These are phyloP conservation scores for Ophiostoma sp. DNA, from an alignment of 2,329 filamentous ascomycete species.

Conservation along the genomic window DNA sequence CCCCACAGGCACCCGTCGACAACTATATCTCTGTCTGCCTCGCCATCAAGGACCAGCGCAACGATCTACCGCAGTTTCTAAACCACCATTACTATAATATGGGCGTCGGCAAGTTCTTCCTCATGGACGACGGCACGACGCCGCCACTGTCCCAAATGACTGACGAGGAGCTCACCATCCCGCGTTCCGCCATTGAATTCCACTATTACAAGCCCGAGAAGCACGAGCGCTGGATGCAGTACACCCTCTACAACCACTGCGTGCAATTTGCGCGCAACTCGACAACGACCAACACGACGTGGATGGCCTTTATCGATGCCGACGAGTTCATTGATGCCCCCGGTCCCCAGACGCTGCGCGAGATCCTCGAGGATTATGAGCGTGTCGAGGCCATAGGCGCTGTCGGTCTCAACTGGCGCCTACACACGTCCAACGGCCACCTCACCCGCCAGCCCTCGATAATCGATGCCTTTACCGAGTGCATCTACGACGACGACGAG, in stretches of 20 bases:
- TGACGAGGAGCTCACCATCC: conserved; percentile 19
- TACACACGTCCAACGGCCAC: conserved; percentile 23
- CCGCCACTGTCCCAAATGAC: conserved; percentile 20
- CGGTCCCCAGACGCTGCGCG: conserved; percentile 18
- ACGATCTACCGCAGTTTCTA: conserved; percentile 23
- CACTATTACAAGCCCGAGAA: conserved; percentile 21
- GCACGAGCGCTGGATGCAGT: conserved; percentile 24
- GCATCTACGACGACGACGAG: conserved; percentile 19
- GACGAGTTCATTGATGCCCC: conserved; percentile 24
- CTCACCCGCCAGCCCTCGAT: conserved; percentile 20
- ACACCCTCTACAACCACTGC: conserved; percentile 22
- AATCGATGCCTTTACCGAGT: conserved; percentile 19
- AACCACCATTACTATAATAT: conserved; percentile 26
- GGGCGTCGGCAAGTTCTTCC: conserved; percentile 23
- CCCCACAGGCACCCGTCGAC: conserved; percentile 15
- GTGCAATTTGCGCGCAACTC: conserved; percentile 16
- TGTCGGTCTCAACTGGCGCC: conserved; percentile 23
- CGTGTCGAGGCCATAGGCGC: conserved; percentile 21
- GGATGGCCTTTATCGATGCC: conserved; percentile 24
- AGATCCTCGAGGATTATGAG: conserved; percentile 20
- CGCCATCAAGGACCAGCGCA: conserved; percentile 22
- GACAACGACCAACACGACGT: conserved; percentile 17
- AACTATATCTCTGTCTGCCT: conserved; percentile 23
- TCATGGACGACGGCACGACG: conserved; percentile 24
- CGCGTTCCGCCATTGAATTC: conserved; percentile 22